These are phyloP conservation scores for Heritiera fomes DNA, from an alignment of 345 rosid genomes.

Conservation along the genomic window DNA sequence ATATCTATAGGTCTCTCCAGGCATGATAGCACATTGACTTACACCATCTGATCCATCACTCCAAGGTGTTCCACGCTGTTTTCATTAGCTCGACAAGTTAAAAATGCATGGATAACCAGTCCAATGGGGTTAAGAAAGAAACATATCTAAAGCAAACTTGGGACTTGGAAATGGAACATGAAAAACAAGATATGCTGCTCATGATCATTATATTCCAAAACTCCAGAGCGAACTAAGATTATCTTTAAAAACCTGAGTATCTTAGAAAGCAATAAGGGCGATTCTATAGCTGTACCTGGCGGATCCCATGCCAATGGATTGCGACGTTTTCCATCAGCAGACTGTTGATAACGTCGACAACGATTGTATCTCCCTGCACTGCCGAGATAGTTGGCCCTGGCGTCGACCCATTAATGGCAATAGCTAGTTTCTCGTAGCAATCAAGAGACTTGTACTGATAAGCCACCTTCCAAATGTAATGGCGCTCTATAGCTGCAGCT, in stretches of 20 bases:
- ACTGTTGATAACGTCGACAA: slow-evolving; percentile 65
- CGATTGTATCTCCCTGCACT: slow-evolving; percentile 57
- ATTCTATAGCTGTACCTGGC: slow-evolving; percentile 42
- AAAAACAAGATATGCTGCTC: no score
- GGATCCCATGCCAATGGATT: slow-evolving; percentile 83
- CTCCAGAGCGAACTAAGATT: no score
- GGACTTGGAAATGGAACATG: background rate
- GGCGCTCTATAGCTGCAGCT: slow-evolving; percentile 35
- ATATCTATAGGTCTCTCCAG: slow-evolving; percentile 61
- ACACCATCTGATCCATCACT: slow-evolving; percentile 69
- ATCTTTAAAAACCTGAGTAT: no score
- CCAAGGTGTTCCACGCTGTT: slow-evolving; percentile 65
- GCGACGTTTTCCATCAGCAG: slow-evolving; percentile 59
- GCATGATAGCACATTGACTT: slow-evolving; percentile 67
- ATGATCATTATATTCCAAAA: no score
- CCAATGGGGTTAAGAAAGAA: background rate
- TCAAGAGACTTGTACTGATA: slow-evolving; percentile 64
- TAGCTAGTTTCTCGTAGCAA: slow-evolving; percentile 58
- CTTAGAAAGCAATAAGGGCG: background rate
- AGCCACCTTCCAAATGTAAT: slow-evolving; percentile 60
- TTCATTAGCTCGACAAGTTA: background rate
- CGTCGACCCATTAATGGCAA: slow-evolving; percentile 55
- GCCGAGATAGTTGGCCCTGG: slow-evolving; percentile 67
- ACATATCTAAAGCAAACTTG: background rate
- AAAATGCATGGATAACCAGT: background rate